Evolutionary conservation across 169 alveolate species (phyloP).

Genomic region (Eimeria maxima): DNA sequence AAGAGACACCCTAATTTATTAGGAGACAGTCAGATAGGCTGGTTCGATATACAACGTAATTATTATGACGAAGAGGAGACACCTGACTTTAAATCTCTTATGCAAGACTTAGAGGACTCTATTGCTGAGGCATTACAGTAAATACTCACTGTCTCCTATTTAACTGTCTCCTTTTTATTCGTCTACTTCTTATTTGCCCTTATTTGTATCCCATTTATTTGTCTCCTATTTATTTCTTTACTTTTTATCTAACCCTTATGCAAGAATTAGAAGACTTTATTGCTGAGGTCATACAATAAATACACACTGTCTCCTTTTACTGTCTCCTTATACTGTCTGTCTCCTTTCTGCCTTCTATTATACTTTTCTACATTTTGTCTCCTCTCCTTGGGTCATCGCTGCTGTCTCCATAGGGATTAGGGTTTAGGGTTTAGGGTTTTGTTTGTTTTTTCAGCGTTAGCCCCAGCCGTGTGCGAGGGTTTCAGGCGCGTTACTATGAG

Average conservation of each 20-base stretch:
- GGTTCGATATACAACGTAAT: constrained; percentile 33
- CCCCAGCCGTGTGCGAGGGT: constrained; percentile 56
- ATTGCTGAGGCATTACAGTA: constrained; percentile 37
- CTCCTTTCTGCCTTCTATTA: not conserved
- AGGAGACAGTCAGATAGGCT: constrained; percentile 13
- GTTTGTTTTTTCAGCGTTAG: not conserved
- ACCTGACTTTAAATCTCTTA: constrained; percentile 70
- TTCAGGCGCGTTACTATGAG: constrained; percentile 71
- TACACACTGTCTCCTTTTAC: no score
- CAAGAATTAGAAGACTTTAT: no score
- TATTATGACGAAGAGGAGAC: constrained; percentile 56
- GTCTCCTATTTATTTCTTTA: not conserved
- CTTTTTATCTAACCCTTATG: no score
- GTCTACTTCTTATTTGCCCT: no score
- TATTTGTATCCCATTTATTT: no score
- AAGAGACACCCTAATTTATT: constrained; percentile 33
- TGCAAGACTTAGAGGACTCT: constrained; percentile 66
- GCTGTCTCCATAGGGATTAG: constrained; percentile 8
- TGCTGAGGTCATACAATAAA: no score
- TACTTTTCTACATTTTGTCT: not conserved
- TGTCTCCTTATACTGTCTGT: not conserved
- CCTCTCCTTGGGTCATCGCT: not conserved
- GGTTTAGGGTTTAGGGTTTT: not conserved
- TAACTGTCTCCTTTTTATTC: not conserved
- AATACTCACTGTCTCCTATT: no score